Conservation (phyloP, 495 filamentous ascomycete genomes). For the Rhypophila decipiens region DNA sequence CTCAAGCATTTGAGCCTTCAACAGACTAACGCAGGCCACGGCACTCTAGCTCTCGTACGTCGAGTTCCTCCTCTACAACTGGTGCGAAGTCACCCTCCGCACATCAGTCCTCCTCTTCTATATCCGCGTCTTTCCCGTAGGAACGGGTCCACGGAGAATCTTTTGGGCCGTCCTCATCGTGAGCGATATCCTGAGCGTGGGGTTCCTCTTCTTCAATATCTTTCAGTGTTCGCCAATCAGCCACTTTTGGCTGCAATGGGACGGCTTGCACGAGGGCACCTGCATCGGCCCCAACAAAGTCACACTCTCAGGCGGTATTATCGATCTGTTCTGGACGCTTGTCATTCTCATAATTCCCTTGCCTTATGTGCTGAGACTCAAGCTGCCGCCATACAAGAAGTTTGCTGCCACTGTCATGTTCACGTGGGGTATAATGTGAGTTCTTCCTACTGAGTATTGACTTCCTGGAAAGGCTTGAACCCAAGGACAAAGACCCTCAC, state of each 20-base stretch:
- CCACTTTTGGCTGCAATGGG: conserved; percentile 21
- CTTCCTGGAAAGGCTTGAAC: no score
- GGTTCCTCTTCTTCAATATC: conserved; percentile 9
- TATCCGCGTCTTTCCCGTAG: conserved; percentile 11
- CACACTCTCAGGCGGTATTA: not conserved
- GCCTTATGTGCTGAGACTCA: conserved; percentile 1
- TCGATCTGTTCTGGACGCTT: conserved; percentile 13
- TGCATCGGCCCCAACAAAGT: conserved; percentile 19
- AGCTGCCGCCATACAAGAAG: not conserved
- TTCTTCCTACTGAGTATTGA: not conserved
- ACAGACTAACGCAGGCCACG: not conserved
- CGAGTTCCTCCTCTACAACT: conserved; percentile 9
- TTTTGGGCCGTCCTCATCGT: conserved; percentile 11
- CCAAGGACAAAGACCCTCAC: no score
- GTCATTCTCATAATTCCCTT: conserved; percentile 12
- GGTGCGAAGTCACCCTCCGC: not conserved
- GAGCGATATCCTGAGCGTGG: conserved; percentile 4
- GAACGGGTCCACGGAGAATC: conserved; percentile 1
- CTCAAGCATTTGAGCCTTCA: no score
- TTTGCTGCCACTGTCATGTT: not conserved
- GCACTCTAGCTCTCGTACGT: not conserved
- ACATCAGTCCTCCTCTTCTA: conserved; percentile 11
- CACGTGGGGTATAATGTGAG: not conserved
- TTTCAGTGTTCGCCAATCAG: conserved; percentile 24
- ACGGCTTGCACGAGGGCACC: conserved; percentile 15